Conservation (phyloP, 2,329 filamentous ascomycete genomes). For the Whalleya microplaca region DNA sequence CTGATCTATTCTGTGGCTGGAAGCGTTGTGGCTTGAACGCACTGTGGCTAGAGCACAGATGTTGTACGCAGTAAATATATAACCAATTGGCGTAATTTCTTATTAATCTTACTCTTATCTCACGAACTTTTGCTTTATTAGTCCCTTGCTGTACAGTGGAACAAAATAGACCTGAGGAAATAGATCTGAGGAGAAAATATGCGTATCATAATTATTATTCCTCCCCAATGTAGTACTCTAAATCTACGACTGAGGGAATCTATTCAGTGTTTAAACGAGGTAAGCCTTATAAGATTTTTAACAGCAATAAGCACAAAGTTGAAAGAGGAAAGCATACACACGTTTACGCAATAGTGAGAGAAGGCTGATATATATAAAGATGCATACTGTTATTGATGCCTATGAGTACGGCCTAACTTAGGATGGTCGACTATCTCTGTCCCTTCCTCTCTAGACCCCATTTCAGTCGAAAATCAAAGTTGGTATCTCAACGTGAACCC, state of each 20-base stretch:
- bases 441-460: conserved; percentile 4
- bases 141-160: too few relatives aligned
- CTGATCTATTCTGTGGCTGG: background rate
- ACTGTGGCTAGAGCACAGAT: background rate
- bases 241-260: too few relatives aligned
- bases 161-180: too few relatives aligned
- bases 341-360: background rate
- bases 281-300: too few relatives aligned
- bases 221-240: too few relatives aligned
- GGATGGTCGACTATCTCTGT: conserved; percentile 10
- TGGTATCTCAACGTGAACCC: conserved; percentile 24
- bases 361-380: background rate
- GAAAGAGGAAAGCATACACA: background rate
- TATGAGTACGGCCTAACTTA: conserved; percentile 3
- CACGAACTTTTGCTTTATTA: too few relatives aligned
- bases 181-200: too few relatives aligned
- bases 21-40: background rate
- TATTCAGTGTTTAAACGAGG: too few relatives aligned
- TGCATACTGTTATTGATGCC: conserved; percentile 16
- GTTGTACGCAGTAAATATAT: too few relatives aligned
- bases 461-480: conserved; percentile 6
- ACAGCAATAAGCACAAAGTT: background rate
- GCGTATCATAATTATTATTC: too few relatives aligned
- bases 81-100: too few relatives aligned
- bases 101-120: too few relatives aligned